Conservation (phyloP, 1,284 basidiomycete genomes). For the Apiotrichum porosum region DNA sequence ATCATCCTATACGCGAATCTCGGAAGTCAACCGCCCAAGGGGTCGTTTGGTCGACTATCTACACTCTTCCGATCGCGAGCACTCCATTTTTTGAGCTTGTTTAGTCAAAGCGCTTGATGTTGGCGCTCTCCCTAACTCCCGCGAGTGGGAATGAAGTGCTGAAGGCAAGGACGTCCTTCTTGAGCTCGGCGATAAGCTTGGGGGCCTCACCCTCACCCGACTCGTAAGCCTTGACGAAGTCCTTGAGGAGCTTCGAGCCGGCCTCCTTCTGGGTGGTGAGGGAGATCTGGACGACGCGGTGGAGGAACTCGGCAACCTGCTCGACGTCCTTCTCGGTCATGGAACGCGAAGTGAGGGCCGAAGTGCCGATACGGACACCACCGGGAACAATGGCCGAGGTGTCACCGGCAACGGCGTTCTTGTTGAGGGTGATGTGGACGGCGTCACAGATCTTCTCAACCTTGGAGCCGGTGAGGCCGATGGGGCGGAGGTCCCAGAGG, state of each 20-base stretch:
- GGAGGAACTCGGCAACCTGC: constrained; percentile 83
- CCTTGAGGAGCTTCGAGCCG: constrained; percentile 89
- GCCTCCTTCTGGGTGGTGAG: constrained; percentile 87
- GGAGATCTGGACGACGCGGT: constrained; percentile 84
- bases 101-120: constrained; percentile 21
- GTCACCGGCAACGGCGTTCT: constrained; percentile 48
- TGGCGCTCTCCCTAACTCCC: constrained; percentile 64
- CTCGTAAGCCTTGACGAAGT: constrained; percentile 83
- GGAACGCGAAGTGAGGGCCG: constrained; percentile 89
- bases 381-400: constrained; percentile 88
- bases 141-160: constrained; percentile 87
- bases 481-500: constrained; percentile 94
- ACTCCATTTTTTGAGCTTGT: background rate
- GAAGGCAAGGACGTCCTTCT: constrained; percentile 44
- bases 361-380: constrained; percentile 93
- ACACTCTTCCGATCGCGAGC: background rate
- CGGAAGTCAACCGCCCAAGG: too few species aligned
- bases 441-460: constrained; percentile 98
- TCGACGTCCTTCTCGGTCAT: constrained; percentile 80
- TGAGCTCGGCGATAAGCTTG: constrained; percentile 46
- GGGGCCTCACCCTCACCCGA: constrained; percentile 65
- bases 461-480: constrained; percentile 94
- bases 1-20: too few species aligned
- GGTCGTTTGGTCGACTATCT: background rate
- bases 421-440: constrained; percentile 87